Conservation (phyloP, 1,284 basidiomycete species). For the Ceratobasidium sp. region DNA sequence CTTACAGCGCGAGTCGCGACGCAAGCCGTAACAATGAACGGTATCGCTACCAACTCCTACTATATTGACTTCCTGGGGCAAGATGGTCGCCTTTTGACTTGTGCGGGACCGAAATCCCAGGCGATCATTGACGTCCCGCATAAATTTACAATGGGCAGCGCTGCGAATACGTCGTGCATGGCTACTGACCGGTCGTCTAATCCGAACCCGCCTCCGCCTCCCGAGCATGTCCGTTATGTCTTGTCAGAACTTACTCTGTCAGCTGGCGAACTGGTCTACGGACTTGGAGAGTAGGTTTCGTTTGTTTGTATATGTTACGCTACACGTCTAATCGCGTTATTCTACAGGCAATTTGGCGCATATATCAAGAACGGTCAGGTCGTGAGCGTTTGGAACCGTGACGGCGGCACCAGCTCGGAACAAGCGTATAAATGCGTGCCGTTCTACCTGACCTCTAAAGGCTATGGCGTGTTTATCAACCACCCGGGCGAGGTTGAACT, state of each 20-base stretch:
- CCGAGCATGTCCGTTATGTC: constrained; percentile 69
- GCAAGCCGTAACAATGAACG: constrained; percentile 53
- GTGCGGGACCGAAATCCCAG: constrained; percentile 72
- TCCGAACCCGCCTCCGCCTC: constrained; percentile 63
- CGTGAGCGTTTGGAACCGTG: constrained; percentile 78
- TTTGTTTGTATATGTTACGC: not conserved
- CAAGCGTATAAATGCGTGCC: constrained; percentile 83
- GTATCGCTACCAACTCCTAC: constrained; percentile 53
- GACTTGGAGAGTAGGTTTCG: constrained; percentile 64
- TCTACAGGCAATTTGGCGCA: constrained; percentile 71
- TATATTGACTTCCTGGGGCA: constrained; percentile 50
- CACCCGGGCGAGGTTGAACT: constrained; percentile 82
- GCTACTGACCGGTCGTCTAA: constrained; percentile 71
- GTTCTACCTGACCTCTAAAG: constrained; percentile 76
- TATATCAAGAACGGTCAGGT: constrained; percentile 82
- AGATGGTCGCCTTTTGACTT: constrained; percentile 56
- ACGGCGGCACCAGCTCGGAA: constrained; percentile 71
- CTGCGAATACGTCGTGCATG: constrained; percentile 72
- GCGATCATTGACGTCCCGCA: constrained; percentile 74
- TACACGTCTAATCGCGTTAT: constrained; percentile 50
- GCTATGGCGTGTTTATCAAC: constrained; percentile 82
- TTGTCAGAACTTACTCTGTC: constrained; percentile 77
- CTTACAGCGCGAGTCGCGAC: constrained; percentile 61
- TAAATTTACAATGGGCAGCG: constrained; percentile 70
- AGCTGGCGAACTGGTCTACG: constrained; percentile 79